phyloP scores from a whole-genome alignment of 169 alveolate genomes.

The Plasmodium reichenowi region DNA sequence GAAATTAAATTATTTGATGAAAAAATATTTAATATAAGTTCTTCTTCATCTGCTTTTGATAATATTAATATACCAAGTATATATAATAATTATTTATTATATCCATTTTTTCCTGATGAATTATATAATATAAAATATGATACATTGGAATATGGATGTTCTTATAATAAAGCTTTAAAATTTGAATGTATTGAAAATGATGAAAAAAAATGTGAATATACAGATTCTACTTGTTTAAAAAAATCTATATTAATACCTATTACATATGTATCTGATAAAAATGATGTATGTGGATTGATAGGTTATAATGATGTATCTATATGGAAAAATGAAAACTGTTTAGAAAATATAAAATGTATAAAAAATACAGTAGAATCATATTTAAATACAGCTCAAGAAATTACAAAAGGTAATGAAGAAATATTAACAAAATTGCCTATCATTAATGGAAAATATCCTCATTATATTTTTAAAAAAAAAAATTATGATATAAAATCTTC shows the following conservation, averaged over 20 bases:
- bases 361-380: slow-evolving; percentile 32
- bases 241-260: slow-evolving; percentile 20
- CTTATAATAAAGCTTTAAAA: slow-evolving; percentile 21
- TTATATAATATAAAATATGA: slow-evolving; percentile 52
- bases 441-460: slow-evolving; percentile 71
- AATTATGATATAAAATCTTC: background rate
- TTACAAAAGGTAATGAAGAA: slow-evolving; percentile 25
- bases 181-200: slow-evolving; percentile 68
- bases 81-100: slow-evolving; percentile 28
- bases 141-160: slow-evolving; percentile 65
- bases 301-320: slow-evolving; percentile 18
- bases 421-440: slow-evolving; percentile 38
- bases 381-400: slow-evolving; percentile 24
- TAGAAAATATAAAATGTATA: slow-evolving; percentile 4
- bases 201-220: slow-evolving; percentile 13
- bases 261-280: slow-evolving; percentile 5
- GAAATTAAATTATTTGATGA: slow-evolving; percentile 14
- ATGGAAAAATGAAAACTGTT: slow-evolving; percentile 9
- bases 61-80: slow-evolving; percentile 26
- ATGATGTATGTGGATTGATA: slow-evolving; percentile 30
- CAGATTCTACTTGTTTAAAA: slow-evolving; percentile 50
- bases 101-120: slow-evolving; percentile 63
- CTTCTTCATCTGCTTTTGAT: slow-evolving; percentile 55
- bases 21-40: slow-evolving; percentile 10
- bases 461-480: slow-evolving; percentile 35